phyloP scores from a whole-genome alignment of 2,329 filamentous ascomycete genomes.

The Diplodia scrobiculata region DNA sequence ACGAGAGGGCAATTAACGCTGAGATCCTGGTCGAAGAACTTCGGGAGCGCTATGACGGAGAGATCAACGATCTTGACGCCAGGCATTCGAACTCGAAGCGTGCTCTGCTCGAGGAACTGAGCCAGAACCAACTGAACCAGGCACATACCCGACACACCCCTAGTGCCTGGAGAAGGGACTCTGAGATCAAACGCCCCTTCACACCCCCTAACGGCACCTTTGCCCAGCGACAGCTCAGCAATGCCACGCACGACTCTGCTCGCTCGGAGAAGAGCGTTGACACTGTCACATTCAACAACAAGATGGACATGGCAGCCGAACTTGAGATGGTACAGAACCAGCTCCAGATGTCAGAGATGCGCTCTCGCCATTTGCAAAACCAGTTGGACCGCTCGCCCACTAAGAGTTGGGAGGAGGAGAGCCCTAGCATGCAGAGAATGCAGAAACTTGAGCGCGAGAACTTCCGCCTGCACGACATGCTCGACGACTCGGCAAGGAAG shows the following conservation, averaged over 20 bases:
- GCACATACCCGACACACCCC: constrained; percentile 62
- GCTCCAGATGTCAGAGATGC: constrained; percentile 90
- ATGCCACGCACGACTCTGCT: constrained; percentile 67
- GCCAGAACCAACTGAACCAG: constrained; percentile 72
- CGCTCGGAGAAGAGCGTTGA: constrained; percentile 85
- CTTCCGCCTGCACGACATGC: constrained; percentile 85
- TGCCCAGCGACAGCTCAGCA: constrained; percentile 65
- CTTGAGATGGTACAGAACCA: constrained; percentile 92
- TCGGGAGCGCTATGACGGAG: constrained; percentile 71
- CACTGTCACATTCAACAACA: constrained; percentile 78
- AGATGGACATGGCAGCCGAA: constrained; percentile 87
- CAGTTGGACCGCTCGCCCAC: constrained; percentile 74
- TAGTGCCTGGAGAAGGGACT: constrained; percentile 65
- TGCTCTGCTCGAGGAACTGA: constrained; percentile 81
- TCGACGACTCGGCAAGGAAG: constrained; percentile 92
- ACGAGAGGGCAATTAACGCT: constrained; percentile 76
- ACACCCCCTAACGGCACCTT: constrained; percentile 72
- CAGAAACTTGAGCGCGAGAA: constrained; percentile 93
- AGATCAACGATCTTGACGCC: constrained; percentile 65
- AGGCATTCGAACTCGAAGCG: constrained; percentile 67
- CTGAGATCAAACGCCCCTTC: constrained; percentile 62
- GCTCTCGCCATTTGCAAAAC: constrained; percentile 87
- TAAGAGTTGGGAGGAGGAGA: constrained; percentile 71
- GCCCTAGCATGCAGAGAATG: constrained; percentile 75
- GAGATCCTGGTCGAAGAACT: constrained; percentile 80